Evolutionary conservation across 2,329 filamentous ascomycete genomes (phyloP), one percentile per base, ranked within the genome.

Genomic region (Aphanoascus verrucosus): DNA sequence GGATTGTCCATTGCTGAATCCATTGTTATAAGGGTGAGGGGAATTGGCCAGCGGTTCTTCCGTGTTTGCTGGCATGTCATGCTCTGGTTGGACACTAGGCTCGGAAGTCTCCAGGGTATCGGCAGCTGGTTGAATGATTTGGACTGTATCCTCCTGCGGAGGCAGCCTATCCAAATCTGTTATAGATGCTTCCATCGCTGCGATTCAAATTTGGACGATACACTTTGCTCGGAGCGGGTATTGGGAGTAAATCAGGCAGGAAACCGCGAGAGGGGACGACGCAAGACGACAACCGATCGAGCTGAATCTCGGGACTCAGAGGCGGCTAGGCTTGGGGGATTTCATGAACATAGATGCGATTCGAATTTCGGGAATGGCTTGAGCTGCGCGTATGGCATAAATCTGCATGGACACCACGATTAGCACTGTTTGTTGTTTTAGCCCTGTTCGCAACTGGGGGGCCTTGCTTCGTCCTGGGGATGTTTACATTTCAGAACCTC

Each of bases 1-100:
- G 49, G 64, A 65, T 17, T 71, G 70, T 59, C 74, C 68, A 63
- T 74, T 72, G 55, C 67, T 69, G 57, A 71, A 71, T 49, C 67
- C 72, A 59, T 66, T 66, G 55, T 65, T 65, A 55, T 63, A 61
- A 11, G 47, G 48, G 17, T 56, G 50, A 43, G 54, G 57, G 46
- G 55, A 57, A 48, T 55, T 56, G 58, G 56, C 54, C 46, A 59
- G 58, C 19, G 63, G 58, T 57, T 74, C 68, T 50, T 73, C 72
- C 53, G 69, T 65, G 41, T 66, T 62, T 35, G 66, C 65, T 43
- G 63, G 60, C 55, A 56, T 58, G 52, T 64, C 63, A 23, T 61
- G 55, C 37, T 63, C 63, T 32, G 63, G 59, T 38, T 62, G 58
- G 19, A 53, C 55, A 40, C 59, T 56, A 15, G 61, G 57, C 17